Evolutionary conservation across 78 protist genomes (phyloP), one percentile per base, ranked within the genome.

Genomic region (Ministeria vibrans): DNA sequence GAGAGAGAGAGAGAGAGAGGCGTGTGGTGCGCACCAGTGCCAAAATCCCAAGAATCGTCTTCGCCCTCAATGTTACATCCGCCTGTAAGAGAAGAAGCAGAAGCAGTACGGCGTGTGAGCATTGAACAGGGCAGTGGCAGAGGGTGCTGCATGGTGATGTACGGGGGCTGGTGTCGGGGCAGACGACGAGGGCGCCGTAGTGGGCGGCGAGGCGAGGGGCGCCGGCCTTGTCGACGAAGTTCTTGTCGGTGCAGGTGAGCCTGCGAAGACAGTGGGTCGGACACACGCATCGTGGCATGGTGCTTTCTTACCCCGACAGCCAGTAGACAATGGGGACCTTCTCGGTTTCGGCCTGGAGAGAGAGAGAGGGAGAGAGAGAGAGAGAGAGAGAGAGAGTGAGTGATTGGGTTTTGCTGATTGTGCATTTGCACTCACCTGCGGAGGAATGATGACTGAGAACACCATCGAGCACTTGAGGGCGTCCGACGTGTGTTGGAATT

Each of bases 121-220:
- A 46, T 13, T 7, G 55, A 46, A 46, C 28, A 13, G 13, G 55
- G 7, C 13, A 13, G 13, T 46, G 55, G 55, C 55, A 7, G 13
- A 18, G 7, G 66, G 66, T 28, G n/a, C 18, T 27, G n/a, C 38
- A 62, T 11, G 69, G n/a, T 15, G 7, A 41, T 38, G 25, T 41
- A 64, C 83, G 81, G 27, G 97, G 97, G 59, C 88, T 77, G 7
- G 96, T 95, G 87, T 95, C 98, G 0, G 98, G 96, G 63, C 82
- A 55, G 70, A 91, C 81, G 36, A 92, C 39, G 27, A 84, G 53
- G 36, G 91, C 7, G 36, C 85, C 87, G 44, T 36, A 59, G 55
- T 84, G 11, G n/a, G 84, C 53, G 0, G 92, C 95, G 51, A 18
- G 49, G 53, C 70, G 39, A 22, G 78, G 78, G 7, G 92, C 95